Conservation (phyloP, 768 basidiomycete species). For the Hericium coralloides region DNA sequence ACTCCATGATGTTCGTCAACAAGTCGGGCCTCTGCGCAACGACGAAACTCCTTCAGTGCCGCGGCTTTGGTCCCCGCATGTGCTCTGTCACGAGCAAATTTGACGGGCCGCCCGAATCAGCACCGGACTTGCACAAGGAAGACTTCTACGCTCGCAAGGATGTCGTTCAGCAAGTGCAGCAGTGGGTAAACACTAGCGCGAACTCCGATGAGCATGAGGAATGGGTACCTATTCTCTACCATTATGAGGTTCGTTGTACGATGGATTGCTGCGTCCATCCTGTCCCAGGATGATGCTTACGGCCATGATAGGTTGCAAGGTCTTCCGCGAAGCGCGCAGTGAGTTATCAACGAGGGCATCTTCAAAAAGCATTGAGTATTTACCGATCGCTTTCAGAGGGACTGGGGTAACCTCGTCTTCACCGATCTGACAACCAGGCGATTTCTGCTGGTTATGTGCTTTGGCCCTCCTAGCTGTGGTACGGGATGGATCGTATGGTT, state of each 20-base stretch:
- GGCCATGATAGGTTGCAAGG: constrained; percentile 16
- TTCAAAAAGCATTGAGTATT: background rate
- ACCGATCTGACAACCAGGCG: constrained; percentile 18
- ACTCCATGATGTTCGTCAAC: constrained; percentile 24
- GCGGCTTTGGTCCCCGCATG: constrained; percentile 18
- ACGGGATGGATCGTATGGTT: background rate
- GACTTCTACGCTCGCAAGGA: constrained; percentile 22
- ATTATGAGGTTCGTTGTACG: constrained; percentile 21
- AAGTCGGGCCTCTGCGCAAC: constrained; percentile 24
- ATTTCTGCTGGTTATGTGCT: constrained; percentile 24
- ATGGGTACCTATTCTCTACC: constrained; percentile 24
- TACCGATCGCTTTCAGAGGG: constrained; percentile 14
- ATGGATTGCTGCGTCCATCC: background rate
- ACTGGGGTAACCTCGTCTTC: constrained; percentile 27
- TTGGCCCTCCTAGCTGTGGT: constrained; percentile 18
- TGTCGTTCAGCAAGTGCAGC: constrained; percentile 19
- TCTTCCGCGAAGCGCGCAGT: constrained; percentile 21
- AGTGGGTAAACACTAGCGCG: constrained; percentile 10
- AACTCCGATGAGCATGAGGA: constrained; percentile 4
- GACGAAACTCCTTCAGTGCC: constrained; percentile 23
- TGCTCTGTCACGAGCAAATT: constrained; percentile 24
- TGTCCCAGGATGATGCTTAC: background rate
- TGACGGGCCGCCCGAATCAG: constrained; percentile 9
- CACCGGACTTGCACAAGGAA: constrained; percentile 18
- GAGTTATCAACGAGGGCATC: background rate